phyloP scores from a whole-genome alignment of 2,329 filamentous ascomycete species.

The Aspergillus arachidicola region DNA sequence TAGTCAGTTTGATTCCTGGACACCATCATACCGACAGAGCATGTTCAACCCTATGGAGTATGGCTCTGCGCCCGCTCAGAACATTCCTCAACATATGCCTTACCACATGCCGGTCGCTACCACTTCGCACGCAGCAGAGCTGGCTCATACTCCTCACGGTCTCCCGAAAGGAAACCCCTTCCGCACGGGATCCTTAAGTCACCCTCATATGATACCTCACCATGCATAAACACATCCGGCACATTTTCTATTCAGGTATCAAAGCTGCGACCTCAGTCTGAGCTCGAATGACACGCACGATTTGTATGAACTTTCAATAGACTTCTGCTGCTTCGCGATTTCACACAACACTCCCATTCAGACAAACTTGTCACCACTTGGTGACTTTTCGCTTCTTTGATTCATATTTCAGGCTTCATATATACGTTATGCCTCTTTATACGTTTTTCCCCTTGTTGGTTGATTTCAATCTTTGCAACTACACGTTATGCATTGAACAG shows the following conservation, averaged over 20 bases:
- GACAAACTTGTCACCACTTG: constrained; percentile 3
- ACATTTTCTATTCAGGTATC: background rate
- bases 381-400: constrained; percentile 13
- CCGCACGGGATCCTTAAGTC: constrained; percentile 35
- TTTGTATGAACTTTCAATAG: constrained; percentile 27
- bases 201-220: constrained; percentile 24
- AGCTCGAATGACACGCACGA: constrained; percentile 30
- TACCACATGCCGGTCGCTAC: constrained; percentile 32
- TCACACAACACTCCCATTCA: background rate
- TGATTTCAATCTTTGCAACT: constrained; percentile 7
- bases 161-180: constrained; percentile 29
- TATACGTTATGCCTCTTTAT: constrained; percentile 17
- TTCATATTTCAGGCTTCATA: constrained; percentile 26
- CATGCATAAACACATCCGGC: constrained; percentile 20
- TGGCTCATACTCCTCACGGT: constrained; percentile 22
- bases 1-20: constrained; percentile 35
- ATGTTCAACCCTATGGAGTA: constrained; percentile 39
- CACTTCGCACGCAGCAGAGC: constrained; percentile 26
- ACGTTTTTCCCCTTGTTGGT: constrained; percentile 9
- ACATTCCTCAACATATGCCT: constrained; percentile 31
- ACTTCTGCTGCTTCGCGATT: constrained; percentile 1
- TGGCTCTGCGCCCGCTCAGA: constrained; percentile 22
- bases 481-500: constrained; percentile 14
- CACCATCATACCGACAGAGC: constrained; percentile 36
- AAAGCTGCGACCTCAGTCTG: constrained; percentile 12